Conservation (phyloP, 2,329 filamentous ascomycete genomes). For the Curvularia verruculosa region DNA sequence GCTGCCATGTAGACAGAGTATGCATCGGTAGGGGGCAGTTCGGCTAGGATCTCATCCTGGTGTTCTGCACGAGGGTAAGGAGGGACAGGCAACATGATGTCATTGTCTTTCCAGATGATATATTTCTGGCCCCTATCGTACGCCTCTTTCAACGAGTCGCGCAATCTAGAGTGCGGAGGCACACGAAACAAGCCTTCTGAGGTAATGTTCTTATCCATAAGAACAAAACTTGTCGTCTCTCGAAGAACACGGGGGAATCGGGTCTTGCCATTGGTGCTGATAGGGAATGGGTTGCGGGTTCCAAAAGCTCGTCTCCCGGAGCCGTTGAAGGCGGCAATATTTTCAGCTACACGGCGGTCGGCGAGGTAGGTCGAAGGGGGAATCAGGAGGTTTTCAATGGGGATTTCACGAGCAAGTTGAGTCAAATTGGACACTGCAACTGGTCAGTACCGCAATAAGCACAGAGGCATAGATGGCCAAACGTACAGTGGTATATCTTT, state of each 20-base stretch:
- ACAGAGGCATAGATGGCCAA: background rate
- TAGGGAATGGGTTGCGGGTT: conserved; percentile 56
- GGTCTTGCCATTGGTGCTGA: conserved; percentile 51
- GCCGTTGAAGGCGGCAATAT: conserved; percentile 56
- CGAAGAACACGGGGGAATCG: conserved; percentile 60
- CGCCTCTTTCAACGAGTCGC: conserved; percentile 59
- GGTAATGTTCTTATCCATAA: conserved; percentile 55
- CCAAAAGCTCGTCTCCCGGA: conserved; percentile 56
- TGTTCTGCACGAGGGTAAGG: conserved; percentile 41
- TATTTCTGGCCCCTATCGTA: conserved; percentile 62
- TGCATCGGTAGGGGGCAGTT: conserved; percentile 56
- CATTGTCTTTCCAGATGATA: conserved; percentile 59
- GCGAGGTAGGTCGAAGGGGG: conserved; percentile 61
- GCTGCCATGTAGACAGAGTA: conserved; percentile 62
- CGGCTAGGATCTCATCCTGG: conserved; percentile 52
- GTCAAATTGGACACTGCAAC: conserved; percentile 56
- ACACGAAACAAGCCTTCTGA: conserved; percentile 62
- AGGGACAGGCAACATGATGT: conserved; percentile 41
- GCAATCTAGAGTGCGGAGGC: conserved; percentile 57
- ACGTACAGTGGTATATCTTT: conserved; percentile 61
- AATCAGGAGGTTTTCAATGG: conserved; percentile 60
- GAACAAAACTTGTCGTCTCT: conserved; percentile 60
- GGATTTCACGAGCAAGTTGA: conserved; percentile 57
- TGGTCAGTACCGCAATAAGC: conserved; percentile 17
- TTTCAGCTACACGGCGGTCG: conserved; percentile 57